Evolutionary conservation across 2,329 filamentous ascomycete species (phyloP), one percentile per base, ranked within the genome.

Genomic region (Calonectria hawksworthii): DNA sequence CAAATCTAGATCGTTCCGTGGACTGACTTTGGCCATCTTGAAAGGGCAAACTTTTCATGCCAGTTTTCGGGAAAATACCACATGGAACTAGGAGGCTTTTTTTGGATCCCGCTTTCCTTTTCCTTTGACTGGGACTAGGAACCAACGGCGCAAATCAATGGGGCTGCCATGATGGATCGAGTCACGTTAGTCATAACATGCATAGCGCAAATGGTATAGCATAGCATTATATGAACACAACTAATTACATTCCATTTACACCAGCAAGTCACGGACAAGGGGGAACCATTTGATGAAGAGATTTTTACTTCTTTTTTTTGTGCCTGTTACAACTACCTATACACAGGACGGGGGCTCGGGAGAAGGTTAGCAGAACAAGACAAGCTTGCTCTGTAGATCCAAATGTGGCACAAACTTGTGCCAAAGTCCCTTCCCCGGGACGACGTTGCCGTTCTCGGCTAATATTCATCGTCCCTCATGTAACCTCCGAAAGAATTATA

Each of bases 311-410:
- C 80, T 82, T 84, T 84, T 84, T 84, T 81, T 83, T 83, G 80
- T 83, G 81, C 82, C 81, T 85, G 82, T 84, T 82, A 83, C 82
- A 85, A 81, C 83, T 86, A 84, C 81, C 82, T 83, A 85, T 83
- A 83, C 82, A 83, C 79, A 84, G 81, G 79, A 79, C 73, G 74
- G 76, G 76, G 78, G 74, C 72, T 72, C 63, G 63, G 75, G 77
- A 80, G 78, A 81, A 76, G 74, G 73, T 64, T 68, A 76, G 70
- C 74, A 38, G 66, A 75, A 68, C 67, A 74, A 72, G 65, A 70
- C 72, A 75, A 74, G 75, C 75, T 76, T 70, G 70, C 78, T 76
- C 77, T 75, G 70, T 76, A 66, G 68, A 77, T 80, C 75, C 74
- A 78, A 79, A 68, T 73, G 70, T 74, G 76, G 68, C 75, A 80